phyloP scores from a whole-genome alignment of 164 flowering plant species.

The Saururus chinensis region DNA sequence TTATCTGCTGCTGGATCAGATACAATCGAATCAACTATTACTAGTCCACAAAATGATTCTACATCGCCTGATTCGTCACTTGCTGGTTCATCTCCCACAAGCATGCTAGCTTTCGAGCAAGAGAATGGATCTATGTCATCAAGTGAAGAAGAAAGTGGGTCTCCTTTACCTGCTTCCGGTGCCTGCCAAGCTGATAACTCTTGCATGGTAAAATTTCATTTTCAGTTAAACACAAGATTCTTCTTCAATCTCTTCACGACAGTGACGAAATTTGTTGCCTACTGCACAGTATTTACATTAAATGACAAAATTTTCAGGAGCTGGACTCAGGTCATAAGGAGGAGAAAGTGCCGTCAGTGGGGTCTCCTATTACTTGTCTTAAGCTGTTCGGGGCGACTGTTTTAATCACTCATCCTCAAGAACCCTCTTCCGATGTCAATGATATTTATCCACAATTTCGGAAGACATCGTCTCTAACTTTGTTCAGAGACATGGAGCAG shows the following conservation, averaged over 20 bases:
- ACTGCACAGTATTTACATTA: not conserved
- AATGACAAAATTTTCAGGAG: not conserved
- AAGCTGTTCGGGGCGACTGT: constrained; percentile 71
- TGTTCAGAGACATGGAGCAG: constrained; percentile 7
- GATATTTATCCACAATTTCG: constrained; percentile 1
- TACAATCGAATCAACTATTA: constrained; percentile 22
- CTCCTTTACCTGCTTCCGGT: constrained; percentile 12
- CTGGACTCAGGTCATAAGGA: not conserved
- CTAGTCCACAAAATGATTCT: constrained; percentile 24
- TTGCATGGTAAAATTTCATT: constrained; percentile 20
- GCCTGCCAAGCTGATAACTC: constrained; percentile 14
- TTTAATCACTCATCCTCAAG: constrained; percentile 28
- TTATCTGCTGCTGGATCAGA: constrained; percentile 44
- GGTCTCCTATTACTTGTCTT: constrained; percentile 28
- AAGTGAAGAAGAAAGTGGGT: constrained; percentile 23
- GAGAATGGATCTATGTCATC: constrained; percentile 17
- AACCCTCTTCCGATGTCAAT: constrained; percentile 17
- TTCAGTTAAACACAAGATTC: too few relatives aligned
- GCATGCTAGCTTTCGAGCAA: not conserved
- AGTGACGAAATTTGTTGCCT: not conserved
- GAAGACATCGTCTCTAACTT: constrained; percentile 10
- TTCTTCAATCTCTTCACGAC: not conserved
- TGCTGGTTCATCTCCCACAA: constrained; percentile 5
- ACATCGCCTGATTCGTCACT: constrained; percentile 44
- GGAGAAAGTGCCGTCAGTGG: constrained; percentile 4